These are phyloP conservation scores for Sphaceloma murrayae DNA, from an alignment of 2,329 filamentous ascomycete genomes.

Conservation along the genomic window DNA sequence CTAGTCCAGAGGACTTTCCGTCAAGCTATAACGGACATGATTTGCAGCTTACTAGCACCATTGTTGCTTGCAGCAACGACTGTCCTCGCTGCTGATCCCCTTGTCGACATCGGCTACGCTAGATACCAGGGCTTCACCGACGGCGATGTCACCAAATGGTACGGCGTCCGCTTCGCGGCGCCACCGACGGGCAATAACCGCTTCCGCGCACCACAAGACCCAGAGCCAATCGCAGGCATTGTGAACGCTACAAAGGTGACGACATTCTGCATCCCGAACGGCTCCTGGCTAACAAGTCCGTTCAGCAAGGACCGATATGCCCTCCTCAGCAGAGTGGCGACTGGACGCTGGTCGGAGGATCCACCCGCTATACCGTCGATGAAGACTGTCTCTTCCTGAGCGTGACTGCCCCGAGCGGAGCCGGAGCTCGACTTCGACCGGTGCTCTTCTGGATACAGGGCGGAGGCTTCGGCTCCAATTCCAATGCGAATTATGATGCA, in stretches of 20 bases:
- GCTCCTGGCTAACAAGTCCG: neutral
- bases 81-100: neutral
- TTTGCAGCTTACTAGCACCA: neutral
- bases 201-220: neutral
- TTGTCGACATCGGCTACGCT: neutral
- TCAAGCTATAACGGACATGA: too few species aligned
- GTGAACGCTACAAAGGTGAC: neutral
- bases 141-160: neutral
- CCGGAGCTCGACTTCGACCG: slow-evolving; percentile 38
- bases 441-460: slow-evolving; percentile 47
- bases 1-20: too few species aligned
- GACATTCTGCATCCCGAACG: neutral
- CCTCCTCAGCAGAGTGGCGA: neutral
- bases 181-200: neutral
- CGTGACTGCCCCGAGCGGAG: slow-evolving; percentile 38
- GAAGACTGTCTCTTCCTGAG: slow-evolving; percentile 44
- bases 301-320: neutral
- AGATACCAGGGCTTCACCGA: neutral
- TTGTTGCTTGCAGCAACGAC: neutral
- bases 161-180: neutral
- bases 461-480: slow-evolving; percentile 45
- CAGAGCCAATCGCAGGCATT: neutral
- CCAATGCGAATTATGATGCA: slow-evolving; percentile 37
- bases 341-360: neutral
- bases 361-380: neutral